Percentiles rank a stretch among this genome's conserved stretches.
phyloP scores from a whole-genome alignment of 805 yeast species.

The Lachancea sp. region DNA sequence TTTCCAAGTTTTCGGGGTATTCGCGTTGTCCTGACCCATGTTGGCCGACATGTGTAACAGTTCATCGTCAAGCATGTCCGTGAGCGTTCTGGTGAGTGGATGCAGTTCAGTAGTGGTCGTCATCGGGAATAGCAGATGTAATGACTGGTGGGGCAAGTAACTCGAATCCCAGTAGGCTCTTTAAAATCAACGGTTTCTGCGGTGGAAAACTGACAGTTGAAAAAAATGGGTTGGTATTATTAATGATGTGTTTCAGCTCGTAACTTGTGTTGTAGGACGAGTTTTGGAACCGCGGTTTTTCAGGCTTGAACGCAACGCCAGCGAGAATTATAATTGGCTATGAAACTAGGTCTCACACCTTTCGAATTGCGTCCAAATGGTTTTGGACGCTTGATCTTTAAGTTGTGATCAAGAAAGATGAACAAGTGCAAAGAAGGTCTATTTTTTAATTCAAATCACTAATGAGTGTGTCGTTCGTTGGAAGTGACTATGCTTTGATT shows the following conservation, averaged over 20 bases:
- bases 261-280: background rate
- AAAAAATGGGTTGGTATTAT: background rate
- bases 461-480: no score
- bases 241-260: background rate
- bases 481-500: no score
- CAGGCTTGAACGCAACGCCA: background rate
- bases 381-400: background rate
- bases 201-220: background rate
- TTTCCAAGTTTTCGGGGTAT: conserved; percentile 9
- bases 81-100: conserved; percentile 23
- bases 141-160: no score
- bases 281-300: background rate
- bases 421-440: no score
- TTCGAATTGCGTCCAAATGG: background rate
- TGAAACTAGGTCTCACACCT: background rate
- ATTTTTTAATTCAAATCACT: no score
- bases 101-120: conserved; percentile 7
- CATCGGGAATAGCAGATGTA: background rate
- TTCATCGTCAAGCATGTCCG: conserved; percentile 33
- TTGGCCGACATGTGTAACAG: conserved; percentile 19
- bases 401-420: background rate
- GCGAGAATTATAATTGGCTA: background rate
- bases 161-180: no score
- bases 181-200: background rate
- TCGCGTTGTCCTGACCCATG: conserved; percentile 4